Evolutionary conservation across 352 stramenopile species (phyloP), one percentile per base, ranked within the genome.

Genomic region (Pythium aphanidermatum): DNA sequence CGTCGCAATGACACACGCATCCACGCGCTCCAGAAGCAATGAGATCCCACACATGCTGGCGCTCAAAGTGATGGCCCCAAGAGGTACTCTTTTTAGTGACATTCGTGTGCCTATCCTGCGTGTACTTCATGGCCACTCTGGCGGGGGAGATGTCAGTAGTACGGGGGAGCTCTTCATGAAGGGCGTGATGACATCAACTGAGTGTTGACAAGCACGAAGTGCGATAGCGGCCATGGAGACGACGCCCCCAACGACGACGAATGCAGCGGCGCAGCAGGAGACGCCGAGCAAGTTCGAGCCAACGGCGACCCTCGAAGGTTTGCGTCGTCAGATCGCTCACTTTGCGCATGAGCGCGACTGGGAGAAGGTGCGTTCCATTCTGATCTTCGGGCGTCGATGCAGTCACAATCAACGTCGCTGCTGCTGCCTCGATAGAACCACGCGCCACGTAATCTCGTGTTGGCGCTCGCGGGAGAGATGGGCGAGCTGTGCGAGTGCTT

Each of bases 401-500:
- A n/a, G n/a, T n/a, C n/a, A n/a, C n/a, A n/a, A n/a, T n/a, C n/a
- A n/a, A n/a, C n/a, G n/a, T n/a, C n/a, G n/a, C n/a, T n/a, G n/a
- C n/a, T n/a, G 17, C 21, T 25, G 10, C 21, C 3, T 38, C 6
- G 24, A n/a, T 27, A 66, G 58, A 26, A 59, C 28, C 46, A 51
- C 21, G 45, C 45, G 34, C 51, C 90, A 16, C 72, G 87, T 2
- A 97, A 95, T 61, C 52, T 97, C 23, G 43, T 89, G 13, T 58
- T 96, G 35, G 90, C 90, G 12, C 53, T 97, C 20, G 46, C 89
- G 10, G 90, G 87, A 16, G 90, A 97, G 62, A 65, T 95, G 2
- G 90, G 90, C 17, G 90, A 97, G 58, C 60, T 97, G 23, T 71
- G 72, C 11, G 86, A 96, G 61, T 58, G 95, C n/a, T 86, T 96